Evolutionary conservation across 345 rosid genomes (phyloP), one percentile per base, ranked within the genome.

Genomic region (Ricinus communis): DNA sequence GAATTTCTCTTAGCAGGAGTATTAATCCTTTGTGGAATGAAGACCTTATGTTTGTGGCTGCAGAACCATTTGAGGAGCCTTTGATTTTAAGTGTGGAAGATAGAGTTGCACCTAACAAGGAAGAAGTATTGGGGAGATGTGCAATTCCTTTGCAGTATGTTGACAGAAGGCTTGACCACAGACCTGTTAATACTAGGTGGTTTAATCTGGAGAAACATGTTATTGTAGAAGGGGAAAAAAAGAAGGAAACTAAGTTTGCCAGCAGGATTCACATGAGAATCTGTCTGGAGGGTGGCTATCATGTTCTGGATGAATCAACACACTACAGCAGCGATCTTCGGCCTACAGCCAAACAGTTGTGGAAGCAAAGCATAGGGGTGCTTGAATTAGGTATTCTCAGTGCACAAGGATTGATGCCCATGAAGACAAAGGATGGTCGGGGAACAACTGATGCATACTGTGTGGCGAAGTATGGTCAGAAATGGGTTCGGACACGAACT

Each of bases 401-500:
- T 66, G 98, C 98, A 5, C 82, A 71, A 68, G 95, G 95, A 77
- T 74, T 96, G 86, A 72, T 74, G 69, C 97, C 96, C 11, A 91
- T 96, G 98, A 96, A 93, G 83, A 85, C 82, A 62, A 90, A 78
- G 79, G 97, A 94, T 15, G 93, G 98, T 16, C 82, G 80, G 65
- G 82, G 78, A 54, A 71, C 76, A 60, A 90, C 97, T 1, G 99
- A 93, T 79, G 93, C 99, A 0, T 96, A 96, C 63, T 93, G 98
- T 64, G 95, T 91, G 58, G 99, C 97, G 2, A 96, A 96, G 79
- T 93, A 96, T 47, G 99, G 99, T 47, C 93, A 87, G 85, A 96
- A 96, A 76, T 96, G 99, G 99, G 80, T 91, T 68, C 85, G 99
- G 13, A 96, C 98, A 9, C 87, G 99, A 68, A 96, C 98, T 7